phyloP scores from a whole-genome alignment of 1,284 basidiomycete species.

The Leucoagaricus sp. region DNA sequence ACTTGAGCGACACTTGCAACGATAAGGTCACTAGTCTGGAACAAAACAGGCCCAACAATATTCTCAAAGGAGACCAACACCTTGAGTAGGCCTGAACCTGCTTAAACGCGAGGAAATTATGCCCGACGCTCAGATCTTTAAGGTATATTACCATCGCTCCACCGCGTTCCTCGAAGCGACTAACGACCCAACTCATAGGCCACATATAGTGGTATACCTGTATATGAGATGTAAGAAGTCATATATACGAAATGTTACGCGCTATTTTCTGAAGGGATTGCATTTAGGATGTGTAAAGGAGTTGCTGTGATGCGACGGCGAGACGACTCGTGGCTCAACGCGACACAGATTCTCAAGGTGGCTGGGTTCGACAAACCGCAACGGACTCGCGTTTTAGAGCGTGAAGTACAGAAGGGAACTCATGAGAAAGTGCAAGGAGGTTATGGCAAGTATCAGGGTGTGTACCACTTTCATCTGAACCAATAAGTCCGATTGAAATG shows the following conservation, averaged over 20 bases:
- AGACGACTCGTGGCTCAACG: slow-evolving; percentile 97
- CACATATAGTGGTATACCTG: slow-evolving; percentile 86
- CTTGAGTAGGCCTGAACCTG: background rate
- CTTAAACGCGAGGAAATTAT: slow-evolving; percentile 33
- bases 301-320: slow-evolving; percentile 98
- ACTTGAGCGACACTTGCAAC: slow-evolving; percentile 2
- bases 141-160: slow-evolving; percentile 43
- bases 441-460: slow-evolving; percentile 99
- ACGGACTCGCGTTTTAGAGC: slow-evolving; percentile 93
- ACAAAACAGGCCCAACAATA: background rate
- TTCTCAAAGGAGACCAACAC: background rate
- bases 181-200: slow-evolving; percentile 49
- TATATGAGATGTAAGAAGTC: slow-evolving; percentile 76
- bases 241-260: slow-evolving; percentile 27
- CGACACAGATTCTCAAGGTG: slow-evolving; percentile 99
- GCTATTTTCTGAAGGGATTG: slow-evolving; percentile 35
- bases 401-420: slow-evolving; percentile 97
- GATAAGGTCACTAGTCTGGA: slow-evolving; percentile 5
- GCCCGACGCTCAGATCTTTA: slow-evolving; percentile 83
- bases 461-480: slow-evolving; percentile 24
- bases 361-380: slow-evolving; percentile 99
- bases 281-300: slow-evolving; percentile 84
- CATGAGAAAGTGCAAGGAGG: slow-evolving; percentile 99
- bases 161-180: slow-evolving; percentile 19
- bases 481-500: slow-evolving; percentile 13